Evolutionary conservation across 2,329 filamentous ascomycete species (phyloP).

Genomic region (Botryosphaeria dothidea): DNA sequence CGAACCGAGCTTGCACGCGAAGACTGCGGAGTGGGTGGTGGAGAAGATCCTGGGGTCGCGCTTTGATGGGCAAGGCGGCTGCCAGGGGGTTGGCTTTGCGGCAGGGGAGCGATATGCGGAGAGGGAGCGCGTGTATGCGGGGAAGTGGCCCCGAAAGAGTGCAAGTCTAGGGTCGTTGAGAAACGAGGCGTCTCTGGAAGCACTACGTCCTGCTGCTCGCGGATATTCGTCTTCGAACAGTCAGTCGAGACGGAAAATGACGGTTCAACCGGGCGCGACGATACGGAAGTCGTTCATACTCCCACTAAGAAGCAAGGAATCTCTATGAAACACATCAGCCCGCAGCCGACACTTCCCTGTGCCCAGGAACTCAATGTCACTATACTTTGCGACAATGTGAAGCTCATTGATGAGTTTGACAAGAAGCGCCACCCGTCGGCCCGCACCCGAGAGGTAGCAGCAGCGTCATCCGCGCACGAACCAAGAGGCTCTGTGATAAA

Average conservation of each 20-base stretch:
- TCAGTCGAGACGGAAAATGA: background rate
- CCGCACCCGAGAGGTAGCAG: background rate
- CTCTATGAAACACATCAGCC: background rate
- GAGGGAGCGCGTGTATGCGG: background rate
- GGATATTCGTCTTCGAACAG: background rate
- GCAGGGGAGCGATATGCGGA: conserved; percentile 22
- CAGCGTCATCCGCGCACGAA: background rate
- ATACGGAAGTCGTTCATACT: background rate
- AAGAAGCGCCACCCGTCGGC: background rate
- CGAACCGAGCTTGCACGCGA: conserved; percentile 45
- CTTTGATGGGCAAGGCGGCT: conserved; percentile 39
- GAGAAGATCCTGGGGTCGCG: conserved; percentile 38
- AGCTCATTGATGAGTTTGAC: background rate
- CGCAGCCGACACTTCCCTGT: too few species aligned
- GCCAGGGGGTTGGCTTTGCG: conserved; percentile 38
- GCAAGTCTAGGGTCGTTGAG: background rate
- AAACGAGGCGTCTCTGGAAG: too few species aligned
- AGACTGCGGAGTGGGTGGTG: conserved; percentile 49
- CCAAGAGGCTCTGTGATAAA: conserved; percentile 5
- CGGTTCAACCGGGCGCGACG: background rate
- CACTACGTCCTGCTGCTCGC: background rate
- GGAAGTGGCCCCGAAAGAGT: background rate
- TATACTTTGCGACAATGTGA: too few species aligned
- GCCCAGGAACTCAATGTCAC: too few species aligned
- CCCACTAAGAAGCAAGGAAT: background rate